A percentile compares a stretch with the other conserved stretches of the same genome.
These are phyloP conservation scores for Yamadazyma trypodendri DNA, from an alignment of 1,139 yeast genomes.

Conservation along the genomic window DNA sequence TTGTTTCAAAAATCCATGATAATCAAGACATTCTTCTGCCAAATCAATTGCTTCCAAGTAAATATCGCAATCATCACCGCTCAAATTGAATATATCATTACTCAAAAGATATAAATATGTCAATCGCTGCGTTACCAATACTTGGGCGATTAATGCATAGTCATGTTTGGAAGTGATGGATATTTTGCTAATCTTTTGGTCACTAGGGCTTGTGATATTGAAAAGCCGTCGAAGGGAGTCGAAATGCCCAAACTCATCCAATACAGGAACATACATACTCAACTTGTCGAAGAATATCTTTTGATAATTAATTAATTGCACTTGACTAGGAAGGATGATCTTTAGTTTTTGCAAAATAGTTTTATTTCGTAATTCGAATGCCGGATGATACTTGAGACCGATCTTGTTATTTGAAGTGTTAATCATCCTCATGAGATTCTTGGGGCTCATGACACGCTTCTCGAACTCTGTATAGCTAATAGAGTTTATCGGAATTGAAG, in stretches of 20 bases:
- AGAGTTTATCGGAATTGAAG: constrained; percentile 1
- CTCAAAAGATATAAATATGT: constrained; percentile 25
- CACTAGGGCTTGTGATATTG: constrained; percentile 16
- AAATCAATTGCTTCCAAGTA: constrained; percentile 29
- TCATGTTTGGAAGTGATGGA: constrained; percentile 23
- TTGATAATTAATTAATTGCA: constrained; percentile 10
- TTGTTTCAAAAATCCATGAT: constrained; percentile 35
- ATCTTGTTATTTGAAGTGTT: constrained; percentile 8
- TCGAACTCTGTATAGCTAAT: constrained; percentile 5
- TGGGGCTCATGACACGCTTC: constrained; percentile 4
- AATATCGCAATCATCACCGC: constrained; percentile 18
- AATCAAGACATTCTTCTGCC: constrained; percentile 34
- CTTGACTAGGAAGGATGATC: constrained; percentile 9
- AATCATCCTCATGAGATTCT: constrained; percentile 2
- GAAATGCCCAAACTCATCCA: constrained; percentile 34
- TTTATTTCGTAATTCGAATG: constrained; percentile 1
- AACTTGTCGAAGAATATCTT: constrained; percentile 36
- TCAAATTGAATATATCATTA: constrained; percentile 14
- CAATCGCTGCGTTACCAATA: constrained; percentile 24
- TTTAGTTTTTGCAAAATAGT: constrained; percentile 7
- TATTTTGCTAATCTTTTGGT: constrained; percentile 19
- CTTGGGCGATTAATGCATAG: constrained; percentile 27
- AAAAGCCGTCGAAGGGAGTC: background rate
- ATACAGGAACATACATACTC: constrained; percentile 45
- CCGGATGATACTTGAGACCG: constrained; percentile 8